phyloP scores from a whole-genome alignment of 306 rosid genomes.

The Cucurbita moschata region DNA sequence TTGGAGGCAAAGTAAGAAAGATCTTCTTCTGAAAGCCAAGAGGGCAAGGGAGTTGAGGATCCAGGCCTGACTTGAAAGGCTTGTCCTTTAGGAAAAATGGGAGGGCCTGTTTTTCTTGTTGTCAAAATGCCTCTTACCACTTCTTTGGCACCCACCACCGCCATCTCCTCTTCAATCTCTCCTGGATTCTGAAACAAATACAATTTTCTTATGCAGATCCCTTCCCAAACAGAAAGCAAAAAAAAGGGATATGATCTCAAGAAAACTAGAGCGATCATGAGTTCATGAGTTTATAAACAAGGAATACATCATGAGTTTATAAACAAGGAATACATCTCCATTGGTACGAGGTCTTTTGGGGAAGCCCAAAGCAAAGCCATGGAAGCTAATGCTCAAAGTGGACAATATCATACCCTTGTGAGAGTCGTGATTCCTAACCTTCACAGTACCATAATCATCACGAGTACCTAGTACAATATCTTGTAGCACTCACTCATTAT shows the following conservation, averaged over 20 bases:
- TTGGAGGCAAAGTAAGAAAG: conserved; percentile 35
- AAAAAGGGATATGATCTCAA: background rate
- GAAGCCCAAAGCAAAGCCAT: too few relatives aligned
- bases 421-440: too few relatives aligned
- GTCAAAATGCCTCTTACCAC: conserved; percentile 45
- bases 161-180: conserved; percentile 57
- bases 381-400: too few relatives aligned
- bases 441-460: background rate
- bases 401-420: too few relatives aligned
- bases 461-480: background rate
- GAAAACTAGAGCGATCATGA: background rate
- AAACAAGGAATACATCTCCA: too few relatives aligned
- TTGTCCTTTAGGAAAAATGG: conserved; percentile 34
- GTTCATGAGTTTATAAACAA: too few relatives aligned
- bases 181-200: conserved; percentile 29
- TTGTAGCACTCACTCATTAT: background rate
- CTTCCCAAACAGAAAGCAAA: background rate
- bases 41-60: conserved; percentile 32
- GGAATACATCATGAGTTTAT: too few relatives aligned
- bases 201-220: background rate
- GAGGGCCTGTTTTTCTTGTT: conserved; percentile 39
- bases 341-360: too few relatives aligned
- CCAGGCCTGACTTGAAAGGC: conserved; percentile 22
- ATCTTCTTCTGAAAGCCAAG: conserved; percentile 69
- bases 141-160: conserved; percentile 29